A percentile compares a stretch with the other conserved stretches of the same genome.
Conservation (phyloP, 176 grass and related monocot genomes). For the Typha latifolia region DNA sequence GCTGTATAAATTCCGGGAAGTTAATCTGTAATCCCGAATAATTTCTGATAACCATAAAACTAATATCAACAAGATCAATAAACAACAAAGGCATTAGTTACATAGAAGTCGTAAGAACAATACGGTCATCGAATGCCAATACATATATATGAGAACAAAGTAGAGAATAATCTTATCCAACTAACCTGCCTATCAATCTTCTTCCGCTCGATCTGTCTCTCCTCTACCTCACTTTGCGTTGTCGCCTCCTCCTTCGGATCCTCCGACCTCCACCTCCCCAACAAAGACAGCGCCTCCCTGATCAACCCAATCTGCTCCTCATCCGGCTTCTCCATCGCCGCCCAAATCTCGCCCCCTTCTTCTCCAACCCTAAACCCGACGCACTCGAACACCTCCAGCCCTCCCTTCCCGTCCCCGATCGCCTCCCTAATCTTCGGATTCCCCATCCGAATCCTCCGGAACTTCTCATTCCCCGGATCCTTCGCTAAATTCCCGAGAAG, state of each 20-base stretch:
- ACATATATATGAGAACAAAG: too few species aligned
- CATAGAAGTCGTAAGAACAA: too few species aligned
- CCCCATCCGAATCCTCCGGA: slow-evolving; percentile 57
- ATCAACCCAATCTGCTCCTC: slow-evolving; percentile 36
- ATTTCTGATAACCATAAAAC: too few species aligned
- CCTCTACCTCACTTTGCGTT: slow-evolving; percentile 15
- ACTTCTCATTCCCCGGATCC: slow-evolving; percentile 71
- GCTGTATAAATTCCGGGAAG: too few species aligned
- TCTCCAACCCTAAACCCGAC: slow-evolving; percentile 53
- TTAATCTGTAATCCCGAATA: too few species aligned
- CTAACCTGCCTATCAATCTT: slow-evolving; percentile 75
- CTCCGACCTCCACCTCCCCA: slow-evolving; percentile 40
- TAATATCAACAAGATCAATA: too few species aligned
- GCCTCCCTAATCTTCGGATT: slow-evolving; percentile 95
- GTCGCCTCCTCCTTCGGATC: neutral
- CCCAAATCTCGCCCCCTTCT: slow-evolving; percentile 67
- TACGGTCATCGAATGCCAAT: too few species aligned
- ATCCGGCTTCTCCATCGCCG: slow-evolving; percentile 46
- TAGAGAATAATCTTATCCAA: neutral
- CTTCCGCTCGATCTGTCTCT: slow-evolving; percentile 12
- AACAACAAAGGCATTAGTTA: too few species aligned
- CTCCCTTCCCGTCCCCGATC: slow-evolving; percentile 46
- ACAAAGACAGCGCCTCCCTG: slow-evolving; percentile 38
- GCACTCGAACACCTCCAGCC: slow-evolving; percentile 60
- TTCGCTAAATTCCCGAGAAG: slow-evolving; percentile 56